Base-by-base conservation (phyloP, 495 filamentous ascomycete species). In the Talaromyces liani region DNA sequence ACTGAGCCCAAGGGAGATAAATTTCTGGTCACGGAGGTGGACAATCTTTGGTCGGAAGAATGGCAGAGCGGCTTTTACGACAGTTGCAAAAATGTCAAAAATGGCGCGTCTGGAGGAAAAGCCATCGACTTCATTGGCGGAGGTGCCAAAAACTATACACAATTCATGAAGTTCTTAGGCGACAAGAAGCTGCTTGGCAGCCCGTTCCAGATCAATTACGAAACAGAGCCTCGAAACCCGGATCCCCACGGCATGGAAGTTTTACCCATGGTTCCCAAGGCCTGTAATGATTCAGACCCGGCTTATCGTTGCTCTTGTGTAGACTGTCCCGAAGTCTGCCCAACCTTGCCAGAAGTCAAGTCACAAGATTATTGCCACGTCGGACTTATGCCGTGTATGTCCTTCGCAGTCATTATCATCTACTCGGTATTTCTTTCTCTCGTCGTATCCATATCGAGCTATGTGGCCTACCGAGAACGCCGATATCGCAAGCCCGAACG, bases 21-120 rank as follows among this genome's bases (percentile, higher is more conserved):
- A 71, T 76, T 74, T 34, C 76, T 91, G 24, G 92, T 97, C 49
- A 92, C 88, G 1, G 92, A 97, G 75, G 73, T 98, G 24, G 91
- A 97, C 67, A 92, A 97, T 66, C 71, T 98, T n/a, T 86, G 96
- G 70, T 91, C 91, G 0, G 82, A 92, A 60, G 82, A 88, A 59
- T 98, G 93, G 75, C 93, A 92, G 27, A 83, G 84, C 45, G 92
- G 91, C 3, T 97, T 98, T 76, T 98, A 91, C 74, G 82, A 96
- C 71, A 98, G 94, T 72, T 98, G 94, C 78, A 98, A 98, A 75
- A 91, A 98, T 72, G 92, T 98, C 71, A 97, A 98, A 71, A 97
- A 97, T 69, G 94, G 93, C 16, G 88, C 91, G 2, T 93, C 95
- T 3, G 95, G 95, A 65, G 87, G 89, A 22, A 89, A 88, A 67